These are phyloP conservation scores for Arthrobotrys entomopaga DNA, from an alignment of 2,329 filamentous ascomycete genomes.

Conservation along the genomic window DNA sequence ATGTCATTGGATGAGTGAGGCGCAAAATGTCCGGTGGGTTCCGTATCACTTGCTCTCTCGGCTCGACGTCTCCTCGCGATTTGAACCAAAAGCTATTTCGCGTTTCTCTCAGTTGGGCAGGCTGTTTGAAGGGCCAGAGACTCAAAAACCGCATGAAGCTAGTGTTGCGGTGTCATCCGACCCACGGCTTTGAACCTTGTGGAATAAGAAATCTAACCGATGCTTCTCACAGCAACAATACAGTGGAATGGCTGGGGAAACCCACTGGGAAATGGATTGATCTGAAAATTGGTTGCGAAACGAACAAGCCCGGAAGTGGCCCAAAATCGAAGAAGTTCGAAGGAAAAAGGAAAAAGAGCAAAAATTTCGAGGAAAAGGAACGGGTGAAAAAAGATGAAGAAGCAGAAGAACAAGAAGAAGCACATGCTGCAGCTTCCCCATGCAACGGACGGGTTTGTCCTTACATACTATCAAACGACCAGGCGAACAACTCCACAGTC, in stretches of 20 bases:
- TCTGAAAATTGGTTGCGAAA: constrained; percentile 36
- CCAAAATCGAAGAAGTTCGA: not conserved
- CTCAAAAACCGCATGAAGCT: constrained; percentile 49
- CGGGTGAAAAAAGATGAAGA: too few relatives aligned
- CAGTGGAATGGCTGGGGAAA: constrained; percentile 39
- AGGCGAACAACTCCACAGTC: not conserved
- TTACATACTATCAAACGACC: constrained; percentile 22
- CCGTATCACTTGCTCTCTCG: constrained; percentile 35
- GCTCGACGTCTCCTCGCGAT: constrained; percentile 17
- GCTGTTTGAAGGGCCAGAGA: constrained; percentile 27
- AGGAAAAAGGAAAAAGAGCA: not conserved
- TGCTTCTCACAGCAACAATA: constrained; percentile 28
- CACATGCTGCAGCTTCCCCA: constrained; percentile 48
- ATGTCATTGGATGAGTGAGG: constrained; percentile 18
- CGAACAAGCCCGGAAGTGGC: constrained; percentile 2
- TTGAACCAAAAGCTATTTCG: constrained; percentile 19
- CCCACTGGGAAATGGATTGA: constrained; percentile 5
- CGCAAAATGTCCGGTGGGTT: constrained; percentile 20
- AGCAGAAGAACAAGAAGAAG: constrained; percentile 15
- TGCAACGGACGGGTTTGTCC: constrained; percentile 42
- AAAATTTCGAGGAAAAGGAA: constrained; percentile 1
- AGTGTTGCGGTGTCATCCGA: constrained; percentile 54
- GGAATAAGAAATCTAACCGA: constrained; percentile 42
- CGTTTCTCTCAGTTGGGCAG: constrained; percentile 35
- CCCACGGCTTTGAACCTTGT: constrained; percentile 48